Evolutionary conservation across 495 filamentous ascomycete species (phyloP).

Genomic region (Pseudoneurospora amorphoporcata): DNA sequence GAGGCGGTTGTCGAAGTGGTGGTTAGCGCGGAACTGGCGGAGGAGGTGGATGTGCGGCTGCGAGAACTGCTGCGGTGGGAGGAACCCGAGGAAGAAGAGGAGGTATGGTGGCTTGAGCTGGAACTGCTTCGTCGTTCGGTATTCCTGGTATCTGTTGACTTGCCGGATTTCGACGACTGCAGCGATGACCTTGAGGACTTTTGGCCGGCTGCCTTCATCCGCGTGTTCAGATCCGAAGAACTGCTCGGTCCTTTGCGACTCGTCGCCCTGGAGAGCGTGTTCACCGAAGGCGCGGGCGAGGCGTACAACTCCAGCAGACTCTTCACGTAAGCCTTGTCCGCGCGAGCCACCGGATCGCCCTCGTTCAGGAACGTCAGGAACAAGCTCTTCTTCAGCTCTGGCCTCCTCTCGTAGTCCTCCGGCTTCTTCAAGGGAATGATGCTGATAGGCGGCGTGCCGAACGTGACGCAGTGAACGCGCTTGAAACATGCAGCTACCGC

Average conservation of each 20-base stretch:
- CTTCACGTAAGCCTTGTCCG: constrained; percentile 62
- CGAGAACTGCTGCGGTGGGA: not conserved
- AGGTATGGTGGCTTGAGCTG: not conserved
- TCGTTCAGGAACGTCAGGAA: constrained; percentile 77
- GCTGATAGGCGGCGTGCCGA: constrained; percentile 68
- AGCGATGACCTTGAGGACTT: constrained; percentile 19
- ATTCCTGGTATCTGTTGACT: constrained; percentile 6
- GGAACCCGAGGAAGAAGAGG: not conserved
- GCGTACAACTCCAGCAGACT: constrained; percentile 62
- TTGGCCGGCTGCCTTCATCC: constrained; percentile 12
- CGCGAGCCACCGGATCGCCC: constrained; percentile 68
- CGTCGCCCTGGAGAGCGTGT: not conserved
- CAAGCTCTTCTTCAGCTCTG: constrained; percentile 46
- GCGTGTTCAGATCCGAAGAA: not conserved
- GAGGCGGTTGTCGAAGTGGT: not conserved
- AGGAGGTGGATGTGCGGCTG: not conserved
- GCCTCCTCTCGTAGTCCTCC: constrained; percentile 10
- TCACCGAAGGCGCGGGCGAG: constrained; percentile 41
- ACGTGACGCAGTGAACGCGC: constrained; percentile 70
- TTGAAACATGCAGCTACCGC: constrained; percentile 58
- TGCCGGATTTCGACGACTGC: constrained; percentile 18
- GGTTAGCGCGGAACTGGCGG: not conserved
- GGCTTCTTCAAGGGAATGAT: constrained; percentile 57
- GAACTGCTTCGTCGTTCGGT: constrained; percentile 7
- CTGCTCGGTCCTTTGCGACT: constrained; percentile 5